Percentiles rank a stretch among this genome's conserved stretches.
Conservation (phyloP, 2,329 filamentous ascomycete genomes). For the Neoscytalidium dimidiatum region DNA sequence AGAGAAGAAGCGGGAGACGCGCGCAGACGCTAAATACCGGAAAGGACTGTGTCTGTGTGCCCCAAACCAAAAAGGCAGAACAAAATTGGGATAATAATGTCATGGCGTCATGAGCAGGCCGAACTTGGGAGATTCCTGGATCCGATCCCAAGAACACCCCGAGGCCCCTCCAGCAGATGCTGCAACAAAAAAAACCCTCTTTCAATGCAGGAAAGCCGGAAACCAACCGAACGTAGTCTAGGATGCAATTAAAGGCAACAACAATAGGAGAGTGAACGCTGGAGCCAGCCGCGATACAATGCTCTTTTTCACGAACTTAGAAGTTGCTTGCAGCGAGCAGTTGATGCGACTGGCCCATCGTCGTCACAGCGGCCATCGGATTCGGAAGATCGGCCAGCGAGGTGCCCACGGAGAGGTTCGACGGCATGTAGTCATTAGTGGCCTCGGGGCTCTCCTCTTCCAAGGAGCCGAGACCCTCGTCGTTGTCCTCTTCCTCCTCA, state of each 20-base stretch:
- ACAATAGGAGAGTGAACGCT: slow-evolving; percentile 10
- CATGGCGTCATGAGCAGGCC: slow-evolving; percentile 18
- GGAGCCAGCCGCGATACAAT: slow-evolving; percentile 15
- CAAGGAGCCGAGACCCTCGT: slow-evolving; percentile 78
- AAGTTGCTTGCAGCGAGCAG: slow-evolving; percentile 49
- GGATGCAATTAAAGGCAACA: slow-evolving; percentile 17
- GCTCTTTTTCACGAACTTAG: slow-evolving; percentile 27
- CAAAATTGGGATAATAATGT: slow-evolving; percentile 7
- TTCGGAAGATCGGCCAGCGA: slow-evolving; percentile 40
- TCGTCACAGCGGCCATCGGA: slow-evolving; percentile 30
- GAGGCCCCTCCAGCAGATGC: slow-evolving; percentile 5
- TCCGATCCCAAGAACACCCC: slow-evolving; percentile 14
- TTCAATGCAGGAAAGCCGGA: slow-evolving; percentile 16
- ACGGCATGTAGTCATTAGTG: slow-evolving; percentile 62
- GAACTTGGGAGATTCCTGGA: background rate
- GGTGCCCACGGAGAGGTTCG: slow-evolving; percentile 31
- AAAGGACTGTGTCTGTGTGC: slow-evolving; percentile 12
- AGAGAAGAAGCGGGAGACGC: background rate
- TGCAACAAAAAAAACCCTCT: background rate
- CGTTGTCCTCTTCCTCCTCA: slow-evolving; percentile 86
- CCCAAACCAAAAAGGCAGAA: background rate
- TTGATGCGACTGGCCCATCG: slow-evolving; percentile 45
- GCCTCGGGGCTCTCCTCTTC: slow-evolving; percentile 79
- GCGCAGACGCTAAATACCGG: slow-evolving; percentile 8
- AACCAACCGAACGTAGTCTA: slow-evolving; percentile 17